These are phyloP conservation scores for Neurospora cerealis DNA, from an alignment of 495 filamentous ascomycete species.

Conservation along the genomic window DNA sequence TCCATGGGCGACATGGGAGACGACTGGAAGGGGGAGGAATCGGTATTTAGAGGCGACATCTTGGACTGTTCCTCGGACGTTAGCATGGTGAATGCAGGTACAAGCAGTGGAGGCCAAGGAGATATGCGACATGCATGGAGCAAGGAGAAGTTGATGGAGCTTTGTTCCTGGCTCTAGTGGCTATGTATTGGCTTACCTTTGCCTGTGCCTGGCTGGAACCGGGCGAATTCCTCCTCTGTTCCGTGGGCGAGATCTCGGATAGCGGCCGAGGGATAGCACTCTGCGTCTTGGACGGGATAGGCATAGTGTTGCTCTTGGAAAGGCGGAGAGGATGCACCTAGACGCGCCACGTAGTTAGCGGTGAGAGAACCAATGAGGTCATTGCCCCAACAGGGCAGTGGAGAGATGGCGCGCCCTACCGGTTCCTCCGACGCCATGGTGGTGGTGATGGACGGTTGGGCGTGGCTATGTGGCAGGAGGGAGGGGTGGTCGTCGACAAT, in stretches of 20 bases:
- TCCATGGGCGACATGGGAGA: slow-evolving; percentile 47
- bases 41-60: slow-evolving; percentile 43
- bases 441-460: slow-evolving; percentile 1
- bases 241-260: slow-evolving; percentile 48
- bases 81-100: slow-evolving; percentile 4
- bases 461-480: neutral
- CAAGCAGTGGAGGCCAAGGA: neutral
- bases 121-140: neutral
- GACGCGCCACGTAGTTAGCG: neutral
- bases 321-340: slow-evolving; percentile 51
- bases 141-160: neutral
- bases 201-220: slow-evolving; percentile 55
- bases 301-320: slow-evolving; percentile 39
- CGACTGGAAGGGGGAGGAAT: slow-evolving; percentile 67
- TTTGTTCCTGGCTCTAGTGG: neutral
- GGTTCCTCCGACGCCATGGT: slow-evolving; percentile 31
- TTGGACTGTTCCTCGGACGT: neutral
- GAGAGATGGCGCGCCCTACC: slow-evolving; percentile 18
- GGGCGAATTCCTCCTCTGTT: slow-evolving; percentile 60
- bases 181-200: slow-evolving; percentile 43
- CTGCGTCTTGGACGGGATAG: slow-evolving; percentile 33
- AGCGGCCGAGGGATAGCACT: slow-evolving; percentile 42
- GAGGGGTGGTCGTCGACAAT: neutral
- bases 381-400: neutral
- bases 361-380: neutral